Conservation (phyloP, 192 early-diverging fungal species). For the Dispira simplex region DNA sequence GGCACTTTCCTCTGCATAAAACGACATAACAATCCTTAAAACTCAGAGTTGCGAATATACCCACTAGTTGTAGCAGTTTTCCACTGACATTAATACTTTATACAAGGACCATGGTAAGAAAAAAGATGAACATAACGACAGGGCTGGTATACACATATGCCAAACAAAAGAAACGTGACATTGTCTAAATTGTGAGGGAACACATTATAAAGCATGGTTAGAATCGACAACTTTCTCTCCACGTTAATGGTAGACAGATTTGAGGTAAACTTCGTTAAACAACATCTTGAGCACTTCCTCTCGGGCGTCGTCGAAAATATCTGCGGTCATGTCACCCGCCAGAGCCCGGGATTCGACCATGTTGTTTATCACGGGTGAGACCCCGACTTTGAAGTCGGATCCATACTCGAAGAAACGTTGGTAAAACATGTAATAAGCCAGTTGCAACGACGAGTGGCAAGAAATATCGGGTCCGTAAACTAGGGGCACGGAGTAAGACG, state of each 20-base stretch:
- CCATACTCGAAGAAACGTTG: slow-evolving; percentile 3
- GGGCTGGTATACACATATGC: too few relatives aligned
- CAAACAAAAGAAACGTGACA: too few relatives aligned
- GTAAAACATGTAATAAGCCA: slow-evolving; percentile 9
- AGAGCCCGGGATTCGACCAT: background rate
- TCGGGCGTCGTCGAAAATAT: slow-evolving; percentile 10
- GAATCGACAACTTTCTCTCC: too few relatives aligned
- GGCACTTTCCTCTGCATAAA: too few relatives aligned
- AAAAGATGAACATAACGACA: too few relatives aligned
- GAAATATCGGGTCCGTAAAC: background rate
- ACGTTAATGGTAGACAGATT: background rate
- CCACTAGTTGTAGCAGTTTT: too few relatives aligned
- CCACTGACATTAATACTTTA: too few relatives aligned
- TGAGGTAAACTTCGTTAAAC: slow-evolving; percentile 1
- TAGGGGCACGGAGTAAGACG: background rate
- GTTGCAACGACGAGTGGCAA: background rate
- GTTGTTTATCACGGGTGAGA: background rate
- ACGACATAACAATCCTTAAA: too few relatives aligned
- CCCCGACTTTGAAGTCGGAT: background rate
- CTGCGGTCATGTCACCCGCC: background rate
- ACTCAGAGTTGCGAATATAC: too few relatives aligned
- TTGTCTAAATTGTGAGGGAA: too few relatives aligned
- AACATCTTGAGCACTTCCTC: slow-evolving; percentile 5
- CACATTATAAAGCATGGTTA: too few relatives aligned
- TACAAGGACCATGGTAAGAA: too few relatives aligned